Evolutionary conservation across 495 filamentous ascomycete genomes (phyloP), one percentile per base, ranked within the genome.

Genomic region (Chaetomium tenue): DNA sequence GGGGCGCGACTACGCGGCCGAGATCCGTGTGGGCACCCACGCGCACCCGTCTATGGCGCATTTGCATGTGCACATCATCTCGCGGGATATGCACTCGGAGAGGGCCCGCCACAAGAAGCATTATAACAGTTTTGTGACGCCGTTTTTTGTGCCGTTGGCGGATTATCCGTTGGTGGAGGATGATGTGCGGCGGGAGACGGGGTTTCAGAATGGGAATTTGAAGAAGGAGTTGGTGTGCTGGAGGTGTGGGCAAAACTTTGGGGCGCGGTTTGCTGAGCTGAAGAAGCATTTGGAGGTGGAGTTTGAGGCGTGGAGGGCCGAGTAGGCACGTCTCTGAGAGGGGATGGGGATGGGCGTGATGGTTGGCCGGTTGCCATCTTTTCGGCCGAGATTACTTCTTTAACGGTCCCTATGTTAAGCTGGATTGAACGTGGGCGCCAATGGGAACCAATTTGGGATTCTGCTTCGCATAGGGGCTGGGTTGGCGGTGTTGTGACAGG

Each of bases 31-130:
- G 18, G 94, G 94, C 23, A 79, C 96, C 0, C 94, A 98, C 77
- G 89, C 90, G 3, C 82, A 86, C 61, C 94, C 94, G n/a, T 89
- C 85, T 22, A 96, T 98, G 94, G 88, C 86, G 60, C 91, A 97
- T 76, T 74, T 98, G 60, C 94, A 98, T 74, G 81, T 98, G 20
- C 94, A 98, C 76, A 85, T 98, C 42, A 73, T 98, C 37, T 87
- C 88, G 20, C 76, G 81, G 37, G 94, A 98, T 74, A 83, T 87
- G 72, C 77, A 83, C 60, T 90, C 87, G 51, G 83, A 87, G 39
- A 81, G 79, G 28, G 66, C 97, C 70, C 91, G 89, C 76, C 87
- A 92, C 71, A 78, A 84, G 60, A 95, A 92, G 72, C 94, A 98
- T 78, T 98, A 97, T 76, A 93, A 92, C 71, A 91, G 87, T 67